These are phyloP conservation scores for Psilocybe azurescens DNA, from an alignment of 768 basidiomycete genomes.

Conservation along the genomic window DNA sequence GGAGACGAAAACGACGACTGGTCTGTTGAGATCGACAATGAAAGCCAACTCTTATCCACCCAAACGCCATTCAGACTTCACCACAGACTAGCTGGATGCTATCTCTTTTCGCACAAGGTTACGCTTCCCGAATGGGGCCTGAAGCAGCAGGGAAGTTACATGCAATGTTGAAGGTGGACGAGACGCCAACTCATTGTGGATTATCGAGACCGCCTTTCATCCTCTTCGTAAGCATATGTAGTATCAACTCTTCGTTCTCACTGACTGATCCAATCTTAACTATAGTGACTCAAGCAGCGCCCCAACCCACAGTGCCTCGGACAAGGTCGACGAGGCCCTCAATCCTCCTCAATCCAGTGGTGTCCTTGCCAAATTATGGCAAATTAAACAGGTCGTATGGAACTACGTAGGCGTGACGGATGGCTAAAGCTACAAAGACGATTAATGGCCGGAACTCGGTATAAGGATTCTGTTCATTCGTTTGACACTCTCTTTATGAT, in stretches of 20 bases:
- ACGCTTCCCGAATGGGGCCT: constrained; percentile 98
- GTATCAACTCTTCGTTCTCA: constrained; percentile 29
- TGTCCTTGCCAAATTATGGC: constrained; percentile 90
- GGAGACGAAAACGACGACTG: constrained; percentile 96
- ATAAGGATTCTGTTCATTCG: no score
- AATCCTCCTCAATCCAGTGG: constrained; percentile 48
- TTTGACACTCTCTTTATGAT: no score
- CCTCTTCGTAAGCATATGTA: constrained; percentile 58
- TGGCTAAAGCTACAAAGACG: no score
- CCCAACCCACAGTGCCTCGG: constrained; percentile 44
- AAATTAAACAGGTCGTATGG: constrained; percentile 97
- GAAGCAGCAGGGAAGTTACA: constrained; percentile 98
- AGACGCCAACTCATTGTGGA: constrained; percentile 88
- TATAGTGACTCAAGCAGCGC: no score
- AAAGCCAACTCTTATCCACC: constrained; percentile 67
- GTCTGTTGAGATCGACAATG: constrained; percentile 83
- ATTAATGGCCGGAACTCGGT: no score
- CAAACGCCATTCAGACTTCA: constrained; percentile 83
- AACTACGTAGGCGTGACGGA: constrained; percentile 82
- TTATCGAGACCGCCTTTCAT: constrained; percentile 86
- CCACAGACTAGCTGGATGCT: constrained; percentile 90
- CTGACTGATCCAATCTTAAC: no score
- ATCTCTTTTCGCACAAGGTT: constrained; percentile 97
- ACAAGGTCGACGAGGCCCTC: constrained; percentile 85
- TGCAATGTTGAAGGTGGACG: constrained; percentile 97